Percentiles rank a stretch among this genome's conserved stretches.
These are phyloP conservation scores for Trichoderma gracile DNA, from an alignment of 2,329 filamentous ascomycete species.

Conservation along the genomic window DNA sequence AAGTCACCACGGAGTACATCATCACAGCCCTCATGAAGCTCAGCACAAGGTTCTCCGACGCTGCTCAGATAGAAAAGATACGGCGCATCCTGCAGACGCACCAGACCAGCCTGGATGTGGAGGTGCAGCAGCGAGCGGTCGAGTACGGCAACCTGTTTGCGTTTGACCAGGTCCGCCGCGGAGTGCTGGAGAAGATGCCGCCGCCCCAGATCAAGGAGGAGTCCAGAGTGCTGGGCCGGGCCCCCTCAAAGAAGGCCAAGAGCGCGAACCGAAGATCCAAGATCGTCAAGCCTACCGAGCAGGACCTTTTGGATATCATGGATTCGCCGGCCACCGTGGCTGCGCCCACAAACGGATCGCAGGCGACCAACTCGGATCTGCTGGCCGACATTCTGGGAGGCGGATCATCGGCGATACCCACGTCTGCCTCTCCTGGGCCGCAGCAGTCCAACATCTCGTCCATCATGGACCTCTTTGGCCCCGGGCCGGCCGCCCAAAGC, in stretches of 20 bases:
- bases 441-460: conserved; percentile 62
- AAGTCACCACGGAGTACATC: conserved; percentile 93
- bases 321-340: conserved; percentile 63
- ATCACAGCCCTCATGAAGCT: conserved; percentile 93
- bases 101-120: conserved; percentile 86
- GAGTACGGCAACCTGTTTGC: conserved; percentile 95
- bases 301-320: conserved; percentile 93
- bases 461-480: conserved; percentile 87
- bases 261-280: conserved; percentile 74
- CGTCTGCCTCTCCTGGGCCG: conserved; percentile 45
- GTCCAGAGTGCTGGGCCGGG: conserved; percentile 83
- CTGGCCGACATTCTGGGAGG: conserved; percentile 90
- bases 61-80: conserved; percentile 82
- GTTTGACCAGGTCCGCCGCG: conserved; percentile 81
- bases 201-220: conserved; percentile 95
- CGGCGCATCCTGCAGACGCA: conserved; percentile 74
- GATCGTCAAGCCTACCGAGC: conserved; percentile 79
- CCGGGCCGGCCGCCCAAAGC: conserved; percentile 43
- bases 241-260: conserved; percentile 64
- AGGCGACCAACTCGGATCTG: conserved; percentile 76
- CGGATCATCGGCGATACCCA: conserved; percentile 47
- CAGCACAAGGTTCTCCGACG: conserved; percentile 80
- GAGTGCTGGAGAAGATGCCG: conserved; percentile 97
- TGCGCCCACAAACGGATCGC: conserved; percentile 52
- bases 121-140: conserved; percentile 93